A percentile compares a stretch with the other conserved stretches of the same genome.
Evolutionary conservation across 306 rosid species (phyloP).

Genomic region (Cicer chorassanicum): DNA sequence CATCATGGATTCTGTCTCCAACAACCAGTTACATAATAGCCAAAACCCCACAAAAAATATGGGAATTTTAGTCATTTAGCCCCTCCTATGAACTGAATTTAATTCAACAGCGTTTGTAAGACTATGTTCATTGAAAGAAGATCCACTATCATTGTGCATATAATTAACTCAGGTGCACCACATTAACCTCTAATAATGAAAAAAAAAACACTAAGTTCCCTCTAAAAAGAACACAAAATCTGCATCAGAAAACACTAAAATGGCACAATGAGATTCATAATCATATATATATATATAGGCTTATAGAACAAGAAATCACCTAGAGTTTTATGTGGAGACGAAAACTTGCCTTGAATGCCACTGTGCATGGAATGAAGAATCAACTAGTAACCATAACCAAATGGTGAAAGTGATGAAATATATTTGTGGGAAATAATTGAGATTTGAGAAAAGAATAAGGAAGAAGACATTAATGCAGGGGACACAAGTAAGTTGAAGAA

Average conservation of each 20-base stretch:
- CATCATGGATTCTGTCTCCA: slow-evolving; percentile 43
- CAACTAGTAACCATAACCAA: background rate
- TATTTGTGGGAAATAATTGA: background rate
- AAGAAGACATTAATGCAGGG: too few species aligned
- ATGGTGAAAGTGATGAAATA: background rate
- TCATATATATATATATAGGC: background rate
- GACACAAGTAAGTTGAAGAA: too few species aligned
- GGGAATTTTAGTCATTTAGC: slow-evolving; percentile 39
- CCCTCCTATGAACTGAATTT: slow-evolving; percentile 14
- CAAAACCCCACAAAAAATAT: slow-evolving; percentile 40
- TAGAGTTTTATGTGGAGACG: background rate
- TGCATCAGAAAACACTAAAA: background rate
- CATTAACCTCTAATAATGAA: slow-evolving; percentile 24
- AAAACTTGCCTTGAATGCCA: slow-evolving; percentile 29
- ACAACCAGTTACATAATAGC: slow-evolving; percentile 34
- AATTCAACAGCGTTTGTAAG: slow-evolving; percentile 10
- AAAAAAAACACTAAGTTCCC: background rate
- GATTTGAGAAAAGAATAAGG: background rate
- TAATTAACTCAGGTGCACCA: too few species aligned
- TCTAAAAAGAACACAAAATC: background rate
- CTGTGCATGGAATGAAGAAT: slow-evolving; percentile 25
- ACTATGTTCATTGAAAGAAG: background rate
- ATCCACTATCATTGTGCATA: slow-evolving; percentile 4
- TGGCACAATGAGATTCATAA: background rate
- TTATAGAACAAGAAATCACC: slow-evolving; percentile 17